Evolutionary conservation across 106 monocot species (phyloP), one percentile per base, ranked within the genome.

Genomic region (Acorus gramineus): DNA sequence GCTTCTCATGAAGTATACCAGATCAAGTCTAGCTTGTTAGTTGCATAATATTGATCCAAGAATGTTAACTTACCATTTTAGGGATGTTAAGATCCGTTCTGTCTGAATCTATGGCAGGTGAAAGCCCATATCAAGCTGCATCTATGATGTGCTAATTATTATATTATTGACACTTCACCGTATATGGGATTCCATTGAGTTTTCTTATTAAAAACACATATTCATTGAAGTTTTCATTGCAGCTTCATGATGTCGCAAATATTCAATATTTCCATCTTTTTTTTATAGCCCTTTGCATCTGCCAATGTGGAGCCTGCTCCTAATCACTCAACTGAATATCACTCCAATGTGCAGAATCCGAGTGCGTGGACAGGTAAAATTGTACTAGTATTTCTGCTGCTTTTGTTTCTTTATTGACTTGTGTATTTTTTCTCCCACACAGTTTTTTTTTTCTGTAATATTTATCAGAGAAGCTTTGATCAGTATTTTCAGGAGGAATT

Each of bases 401-500:
- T 44, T 66, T 14, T 62, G 13, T 14, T 57, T 42, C 47, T 64
- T 53, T 5, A 50, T 56, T 53, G 7, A 12, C 58, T 64, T 50
- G 42, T 59, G 49, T 58, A 64, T 56, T 8, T 10, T 44, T 51
- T 42, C 11, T 53, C 68, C 47, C 52, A 2, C 62, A 42, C 10
- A 66, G 52, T 46, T 54, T 42, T 55, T 56, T 56, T 6, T 44
- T 66, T 3, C 61, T 42, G 42, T 11, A 47, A 8, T 11, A 13
- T 44, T 51, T 14, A 3, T 67, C 47, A 14, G 52, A 8, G 53
- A 13, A 57, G 50, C 5, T 45, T 44, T 52, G 66, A 64, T 42
- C 68, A 71, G 63, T 67, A 59, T 73, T 64, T 48, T 69, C 78
- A 75, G 77, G 77, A 49, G 65, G 55, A 47, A 11, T 52, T 46